Evolutionary conservation across 2,329 filamentous ascomycete genomes (phyloP).

Genomic region (Torrubiella hemipterigena): DNA sequence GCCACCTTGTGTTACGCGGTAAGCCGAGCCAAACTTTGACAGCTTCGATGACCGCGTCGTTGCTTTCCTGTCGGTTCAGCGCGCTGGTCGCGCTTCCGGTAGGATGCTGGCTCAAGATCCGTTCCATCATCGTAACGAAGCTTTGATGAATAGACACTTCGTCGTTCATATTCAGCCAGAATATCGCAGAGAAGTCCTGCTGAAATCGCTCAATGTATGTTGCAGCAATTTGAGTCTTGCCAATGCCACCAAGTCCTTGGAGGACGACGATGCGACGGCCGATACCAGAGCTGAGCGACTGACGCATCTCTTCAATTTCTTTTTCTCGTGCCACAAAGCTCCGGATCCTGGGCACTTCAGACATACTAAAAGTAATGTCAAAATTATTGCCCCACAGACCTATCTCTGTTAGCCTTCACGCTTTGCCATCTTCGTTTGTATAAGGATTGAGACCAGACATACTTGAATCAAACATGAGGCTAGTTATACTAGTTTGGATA

Average conservation of each 20-base stretch:
- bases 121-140: conserved; percentile 15
- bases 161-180: conserved; percentile 30
- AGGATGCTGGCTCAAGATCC: conserved; percentile 16
- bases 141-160: conserved; percentile 22
- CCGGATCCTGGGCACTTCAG: background rate
- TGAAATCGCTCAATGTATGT: conserved; percentile 21
- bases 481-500: too few relatives aligned
- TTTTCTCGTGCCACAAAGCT: background rate
- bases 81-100: conserved; percentile 11
- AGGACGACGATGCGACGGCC: conserved; percentile 15
- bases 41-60: conserved; percentile 14
- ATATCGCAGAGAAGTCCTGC: conserved; percentile 22
- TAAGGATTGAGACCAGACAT: too few relatives aligned
- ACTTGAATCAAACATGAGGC: too few relatives aligned
- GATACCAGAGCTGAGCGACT: background rate
- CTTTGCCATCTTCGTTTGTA: too few relatives aligned
- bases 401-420: background rate
- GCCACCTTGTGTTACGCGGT: conserved; percentile 21
- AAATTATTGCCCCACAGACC: background rate
- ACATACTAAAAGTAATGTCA: background rate
- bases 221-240: conserved; percentile 30
- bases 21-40: conserved; percentile 25
- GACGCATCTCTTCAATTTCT: background rate
- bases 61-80: conserved; percentile 11
- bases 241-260: conserved; percentile 29